Evolutionary conservation across 768 basidiomycete species (phyloP), one percentile per base, ranked within the genome.

Genomic region (Pisolithus sp.): DNA sequence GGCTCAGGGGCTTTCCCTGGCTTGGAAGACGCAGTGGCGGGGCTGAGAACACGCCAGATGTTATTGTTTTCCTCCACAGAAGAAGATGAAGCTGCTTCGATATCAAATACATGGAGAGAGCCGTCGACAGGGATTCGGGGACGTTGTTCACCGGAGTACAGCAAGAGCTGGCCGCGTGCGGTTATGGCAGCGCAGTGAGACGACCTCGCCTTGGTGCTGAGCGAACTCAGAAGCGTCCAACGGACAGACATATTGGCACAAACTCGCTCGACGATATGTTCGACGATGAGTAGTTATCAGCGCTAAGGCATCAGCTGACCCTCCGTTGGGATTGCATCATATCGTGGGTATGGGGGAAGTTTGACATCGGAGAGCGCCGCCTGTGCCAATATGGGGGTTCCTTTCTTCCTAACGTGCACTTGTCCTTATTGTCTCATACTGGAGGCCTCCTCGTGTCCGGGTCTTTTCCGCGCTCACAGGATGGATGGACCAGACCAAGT

Each of bases 101-200:
- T 58, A 42, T 66, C 58, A 42, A 64, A 53, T 34, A 53, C 42
- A 44, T 68, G 69, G 38, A 68, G 39, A 6, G 61, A 52, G n/a
- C 61, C 59, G 46, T 74, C 71, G 18, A 76, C 69, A 1, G 76
- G 76, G 26, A 61, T 56, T 37, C 76, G 68, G 0, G 77, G 73
- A 43, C 65, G 62, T 43, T 68, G 64, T 56, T 79, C 77, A 18
- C 76, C 77, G 15, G 72, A 68, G 50, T 76, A 76, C 51, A 76
- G 53, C 26, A 71, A 56, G 8, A 69, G 66, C 21, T 55, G 61
- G 13, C 64, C 67, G 9, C 56, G 4, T 3, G 46, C 42, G 9
- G 69, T 53, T 17, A 72, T 63, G 1, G 62, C 65, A 8, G 73
- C 52, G 9, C 67, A 68, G 53, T 76, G 76, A 3, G 75, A 76